Base-by-base conservation (phyloP, 306 rosid genomes). In the Oemleria cerasiformis region DNA sequence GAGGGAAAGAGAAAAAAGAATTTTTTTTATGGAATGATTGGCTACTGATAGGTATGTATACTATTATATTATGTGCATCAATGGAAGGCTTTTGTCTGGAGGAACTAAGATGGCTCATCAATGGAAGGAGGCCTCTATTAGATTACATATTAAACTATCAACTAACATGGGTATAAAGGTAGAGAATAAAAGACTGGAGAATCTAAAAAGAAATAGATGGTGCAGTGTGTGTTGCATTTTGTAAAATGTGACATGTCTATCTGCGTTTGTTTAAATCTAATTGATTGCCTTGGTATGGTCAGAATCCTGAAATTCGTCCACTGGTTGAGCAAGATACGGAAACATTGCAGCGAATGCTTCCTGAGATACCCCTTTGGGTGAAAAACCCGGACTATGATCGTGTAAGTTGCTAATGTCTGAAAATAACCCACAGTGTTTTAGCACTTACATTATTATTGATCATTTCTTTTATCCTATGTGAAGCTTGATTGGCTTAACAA, bases 291-390 rank as follows among this genome's bases (percentile, higher is more conserved):
- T 82, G 56, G 63, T 21, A 40, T 84, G 57, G 65, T 62, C 72
- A 89, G 98, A 86, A 90, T 77, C 90, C 86, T 20, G 68, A 73
- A 80, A 81, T 90, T 41, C 79, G 80, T 51, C 88, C 90, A n/a
- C 58, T 90, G 84, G 84, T 68, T 1, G 94, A 93, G 19, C 90
- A 90, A 76, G 97, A 93, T 68, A 30, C 92, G 0, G 79, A 66
- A 74, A 86, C 81, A 51, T 50, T 93, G 80, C 90, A 90, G 71
- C 83, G 81, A 76, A 88, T 93, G 87, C 69, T 90, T 19, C 96
- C 88, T n/a, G 98, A 93, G 78, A 93, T 93, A 71, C 98, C 98
- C 9, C 83, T 87, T 44, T 93, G 97, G 98, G 86, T 93, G 67
- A 93, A 93, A 79, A 87, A 84, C 82, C 98, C 98, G 8, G 98